Evolutionary conservation across 371 early-diverging fungal species (phyloP).

Genomic region (Neoconidiobolus thromboides): DNA sequence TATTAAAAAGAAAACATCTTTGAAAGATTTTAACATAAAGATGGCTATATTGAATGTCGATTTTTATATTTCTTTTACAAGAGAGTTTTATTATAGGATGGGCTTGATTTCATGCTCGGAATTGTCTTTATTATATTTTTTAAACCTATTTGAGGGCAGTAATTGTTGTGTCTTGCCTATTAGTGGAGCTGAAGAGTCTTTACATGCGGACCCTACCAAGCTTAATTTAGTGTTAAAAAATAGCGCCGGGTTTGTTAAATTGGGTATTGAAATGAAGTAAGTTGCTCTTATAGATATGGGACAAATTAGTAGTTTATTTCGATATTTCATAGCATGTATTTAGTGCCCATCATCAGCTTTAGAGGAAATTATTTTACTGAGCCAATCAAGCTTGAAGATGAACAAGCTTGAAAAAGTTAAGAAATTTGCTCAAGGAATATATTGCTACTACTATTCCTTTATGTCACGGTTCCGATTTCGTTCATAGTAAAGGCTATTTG

Average conservation of each 20-base stretch:
- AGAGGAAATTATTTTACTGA: too few species aligned
- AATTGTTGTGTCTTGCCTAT: constrained; percentile 44
- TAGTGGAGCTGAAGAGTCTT: constrained; percentile 58
- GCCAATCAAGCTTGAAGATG: too few species aligned
- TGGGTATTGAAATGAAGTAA: constrained; percentile 48
- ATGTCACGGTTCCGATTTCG: too few species aligned
- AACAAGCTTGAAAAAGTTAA: too few species aligned
- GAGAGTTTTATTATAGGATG: constrained; percentile 42
- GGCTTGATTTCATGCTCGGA: constrained; percentile 54
- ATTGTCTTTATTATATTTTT: constrained; percentile 43
- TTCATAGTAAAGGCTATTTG: too few species aligned
- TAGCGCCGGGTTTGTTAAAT: constrained; percentile 57
- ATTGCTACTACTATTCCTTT: too few species aligned
- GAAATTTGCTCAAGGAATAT: too few species aligned
- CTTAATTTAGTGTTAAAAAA: constrained; percentile 43
- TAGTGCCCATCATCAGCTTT: too few species aligned
- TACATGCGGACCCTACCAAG: constrained; percentile 39
- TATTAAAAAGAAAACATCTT: constrained; percentile 32
- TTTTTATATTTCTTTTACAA: constrained; percentile 47
- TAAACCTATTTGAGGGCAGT: constrained; percentile 49
- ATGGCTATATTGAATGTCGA: constrained; percentile 37
- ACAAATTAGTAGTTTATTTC: too few species aligned
- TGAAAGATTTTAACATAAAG: constrained; percentile 40
- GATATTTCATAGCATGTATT: too few species aligned
- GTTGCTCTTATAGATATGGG: neutral